Percentiles rank a stretch among this genome's conserved stretches.
These are phyloP conservation scores for Xylaria grammica DNA, from an alignment of 495 filamentous ascomycete species.

Conservation along the genomic window DNA sequence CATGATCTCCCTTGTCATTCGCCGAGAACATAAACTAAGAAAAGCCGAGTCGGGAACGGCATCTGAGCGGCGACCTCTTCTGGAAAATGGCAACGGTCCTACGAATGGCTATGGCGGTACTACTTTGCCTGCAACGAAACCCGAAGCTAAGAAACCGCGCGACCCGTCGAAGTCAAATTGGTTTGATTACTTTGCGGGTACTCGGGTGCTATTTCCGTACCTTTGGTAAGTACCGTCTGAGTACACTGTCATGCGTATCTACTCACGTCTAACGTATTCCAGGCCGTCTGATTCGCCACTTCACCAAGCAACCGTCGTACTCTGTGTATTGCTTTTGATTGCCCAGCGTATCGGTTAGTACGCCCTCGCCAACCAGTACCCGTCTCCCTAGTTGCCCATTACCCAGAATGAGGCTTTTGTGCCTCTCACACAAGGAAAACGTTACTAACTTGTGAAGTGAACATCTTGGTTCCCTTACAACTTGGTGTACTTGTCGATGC, in stretches of 20 bases:
- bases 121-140: constrained; percentile 33
- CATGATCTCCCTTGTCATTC: constrained; percentile 36
- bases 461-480: constrained; percentile 71
- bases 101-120: constrained; percentile 20
- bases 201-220: constrained; percentile 77
- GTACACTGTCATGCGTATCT: constrained; percentile 8
- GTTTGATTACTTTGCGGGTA: constrained; percentile 83
- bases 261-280: constrained; percentile 19
- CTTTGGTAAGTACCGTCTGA: constrained; percentile 61
- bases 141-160: constrained; percentile 41
- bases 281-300: constrained; percentile 32
- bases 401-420: background rate
- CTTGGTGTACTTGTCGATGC: constrained; percentile 67
- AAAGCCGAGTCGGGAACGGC: constrained; percentile 18
- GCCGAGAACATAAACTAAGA: constrained; percentile 31
- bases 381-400: background rate
- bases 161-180: constrained; percentile 37
- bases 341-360: constrained; percentile 42
- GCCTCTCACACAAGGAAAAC: background rate
- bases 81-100: constrained; percentile 35
- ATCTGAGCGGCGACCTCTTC: constrained; percentile 36
- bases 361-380: constrained; percentile 54
- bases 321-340: constrained; percentile 29
- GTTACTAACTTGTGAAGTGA: constrained; percentile 45
- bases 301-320: constrained; percentile 29